Base-by-base conservation (phyloP, 1,284 basidiomycete genomes). In the Ustilago bromivora region DNA sequence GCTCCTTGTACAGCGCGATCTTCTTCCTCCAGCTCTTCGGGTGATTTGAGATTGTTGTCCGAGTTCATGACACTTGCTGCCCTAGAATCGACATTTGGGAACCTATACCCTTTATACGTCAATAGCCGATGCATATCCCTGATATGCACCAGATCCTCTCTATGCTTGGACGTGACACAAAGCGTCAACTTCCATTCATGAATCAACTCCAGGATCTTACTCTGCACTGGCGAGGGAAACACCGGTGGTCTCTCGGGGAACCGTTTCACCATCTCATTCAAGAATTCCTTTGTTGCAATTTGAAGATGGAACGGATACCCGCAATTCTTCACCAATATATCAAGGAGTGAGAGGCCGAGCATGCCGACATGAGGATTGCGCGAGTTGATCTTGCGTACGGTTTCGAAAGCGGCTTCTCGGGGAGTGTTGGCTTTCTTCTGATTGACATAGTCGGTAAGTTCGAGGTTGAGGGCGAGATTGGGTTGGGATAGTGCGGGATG, bases 271-370 rank as follows among this genome's bases (percentile, higher is more conserved):
- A 99, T 92, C 87, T 98, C 96, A 87, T 99, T 99, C 23, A 99
- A 89, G 84, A 99, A 99, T 86, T 98, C 97, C 86, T 99, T 99
- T 31, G 97, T 99, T n/a, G 93, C 90, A 80, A 99, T 93, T 87
- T 99, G 96, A 31, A 99, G 92, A 84, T 99, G 96, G 71, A 99
- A 93, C 0, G 96, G 92, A 87, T 99, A 99, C 82, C 96, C 96
- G 85, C 96, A 98, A 57, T 94, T 92, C 86, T 96, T 94, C 60
- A 98, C 93, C 57, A 99, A 91, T 13, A 94, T 95, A 86, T 98
- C 95, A 73, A 99, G 91, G 4, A 98, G 87, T 78, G 86, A 79
- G 6, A 89, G 82, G 1, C 93, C 91, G 41, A 97, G 91, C 81
- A 95, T 90, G 31, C 94, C 92, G 76, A 96, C 90, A 85, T 97